Base-by-base conservation (phyloP, 192 early-diverging fungal genomes). In the Entomortierella lignicola region DNA sequence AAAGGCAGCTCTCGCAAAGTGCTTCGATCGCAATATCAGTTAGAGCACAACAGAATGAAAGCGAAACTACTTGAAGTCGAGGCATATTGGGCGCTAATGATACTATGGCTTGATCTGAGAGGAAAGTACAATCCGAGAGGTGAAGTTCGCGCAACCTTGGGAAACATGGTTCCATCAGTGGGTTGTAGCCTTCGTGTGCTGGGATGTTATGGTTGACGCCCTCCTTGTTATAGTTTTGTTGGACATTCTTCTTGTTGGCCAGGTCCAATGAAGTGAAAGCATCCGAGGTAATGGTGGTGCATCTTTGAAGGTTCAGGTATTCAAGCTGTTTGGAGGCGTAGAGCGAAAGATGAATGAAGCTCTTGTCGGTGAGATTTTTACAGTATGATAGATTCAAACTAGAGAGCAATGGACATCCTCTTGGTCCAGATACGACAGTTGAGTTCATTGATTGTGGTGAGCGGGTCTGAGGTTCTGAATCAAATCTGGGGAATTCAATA, bases 1-100 rank as follows among this genome's bases (percentile, higher is more conserved):
- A 41, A 13, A 57, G 50, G 43, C 90, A 88, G 3, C 69, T 73
- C 17, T 59, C 63, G 0, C 69, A 41, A 11, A 94, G 23, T 1
- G 74, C 61, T 7, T 72, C 72, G 21, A 87, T 69, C 3, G 85
- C 85, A 17, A 67, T 53, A 60, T 94, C 92, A 1, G 91, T 92
- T 17, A 94, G 60, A 0, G 92, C 87, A 77, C 92, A 94, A 66
- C 93, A 94, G 68, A 94, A 94, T 26, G 88, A 90, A 18, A 94
- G 85, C 10, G 85, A 88, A 5, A 93, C 73, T 18, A 66, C 53
- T 55, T 84, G 50, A 1, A 94, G 75, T 2, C 79, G 65, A 21
- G 90, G 89, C 69, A 91, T 90, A 17, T 80, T 77, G 1, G 68
- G 69, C 1, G 87, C 84, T 20, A 94, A 43, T n/a, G 69, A 59